Percentiles rank a stretch among this genome's conserved stretches.
These are phyloP conservation scores for Elsinoe ampelina DNA, from an alignment of 2,329 filamentous ascomycete species.

Conservation along the genomic window DNA sequence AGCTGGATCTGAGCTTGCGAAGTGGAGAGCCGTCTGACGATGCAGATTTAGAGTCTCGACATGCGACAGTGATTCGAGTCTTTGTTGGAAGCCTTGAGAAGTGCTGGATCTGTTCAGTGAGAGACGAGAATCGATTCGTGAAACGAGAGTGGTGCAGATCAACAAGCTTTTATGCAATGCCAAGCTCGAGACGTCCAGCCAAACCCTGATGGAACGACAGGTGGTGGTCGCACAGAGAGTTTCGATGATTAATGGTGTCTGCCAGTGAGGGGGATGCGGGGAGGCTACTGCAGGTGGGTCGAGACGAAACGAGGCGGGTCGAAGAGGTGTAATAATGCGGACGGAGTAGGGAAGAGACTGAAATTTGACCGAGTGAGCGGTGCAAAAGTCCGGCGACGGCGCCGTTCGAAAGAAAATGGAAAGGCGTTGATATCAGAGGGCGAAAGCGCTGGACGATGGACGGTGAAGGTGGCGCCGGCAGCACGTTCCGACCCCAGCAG, in stretches of 20 bases:
- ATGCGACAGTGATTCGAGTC: neutral
- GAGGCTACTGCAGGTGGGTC: neutral
- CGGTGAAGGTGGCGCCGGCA: neutral
- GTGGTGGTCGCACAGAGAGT: conserved; percentile 6
- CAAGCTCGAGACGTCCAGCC: neutral
- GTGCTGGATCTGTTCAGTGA: no score
- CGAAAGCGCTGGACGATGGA: neutral
- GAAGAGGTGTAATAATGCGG: neutral
- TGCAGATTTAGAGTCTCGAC: no score
- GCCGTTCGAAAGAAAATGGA: neutral
- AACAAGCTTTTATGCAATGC: conserved; percentile 14
- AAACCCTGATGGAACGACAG: neutral
- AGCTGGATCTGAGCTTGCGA: neutral
- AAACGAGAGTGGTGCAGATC: neutral
- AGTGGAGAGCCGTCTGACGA: neutral
- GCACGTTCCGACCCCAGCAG: conserved; percentile 3
- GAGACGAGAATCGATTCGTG: neutral
- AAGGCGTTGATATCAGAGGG: conserved; percentile 9
- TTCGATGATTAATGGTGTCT: conserved; percentile 1
- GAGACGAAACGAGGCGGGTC: neutral
- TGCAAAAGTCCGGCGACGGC: neutral
- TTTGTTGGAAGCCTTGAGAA: no score
- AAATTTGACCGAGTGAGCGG: neutral
- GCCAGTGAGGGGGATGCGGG: conserved; percentile 4
- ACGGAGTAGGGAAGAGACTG: neutral